A percentile compares a stretch with the other conserved stretches of the same genome.
These are phyloP conservation scores for Irineochytrium annulatum DNA, from an alignment of 192 early-diverging fungal genomes.

Conservation along the genomic window DNA sequence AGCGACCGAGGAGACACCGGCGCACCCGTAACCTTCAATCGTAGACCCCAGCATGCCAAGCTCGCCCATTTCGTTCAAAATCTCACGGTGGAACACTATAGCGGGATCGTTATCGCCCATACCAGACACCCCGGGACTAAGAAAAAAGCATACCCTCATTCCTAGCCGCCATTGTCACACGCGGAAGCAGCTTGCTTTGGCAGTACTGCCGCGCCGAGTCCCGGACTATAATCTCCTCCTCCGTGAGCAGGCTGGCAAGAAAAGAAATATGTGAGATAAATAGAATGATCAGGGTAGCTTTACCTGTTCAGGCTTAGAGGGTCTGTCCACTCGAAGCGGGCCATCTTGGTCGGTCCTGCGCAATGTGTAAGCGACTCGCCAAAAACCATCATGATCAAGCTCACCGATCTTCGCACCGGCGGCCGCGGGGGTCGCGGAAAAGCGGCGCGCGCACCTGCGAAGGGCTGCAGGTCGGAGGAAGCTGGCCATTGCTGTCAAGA, in stretches of 20 bases:
- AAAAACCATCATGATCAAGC: too few relatives aligned
- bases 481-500: too few relatives aligned
- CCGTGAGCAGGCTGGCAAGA: slow-evolving; percentile 65
- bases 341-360: slow-evolving; percentile 37
- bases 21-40: slow-evolving; percentile 93
- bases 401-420: too few relatives aligned
- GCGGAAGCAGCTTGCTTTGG: slow-evolving; percentile 80
- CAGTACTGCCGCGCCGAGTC: slow-evolving; percentile 83
- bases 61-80: slow-evolving; percentile 91
- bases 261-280: too few relatives aligned
- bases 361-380: too few relatives aligned
- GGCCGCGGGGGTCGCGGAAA: too few relatives aligned
- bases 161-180: slow-evolving; percentile 81
- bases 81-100: slow-evolving; percentile 86
- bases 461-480: too few relatives aligned
- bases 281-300: too few relatives aligned
- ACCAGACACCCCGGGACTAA: neutral
- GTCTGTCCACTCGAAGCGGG: slow-evolving; percentile 58
- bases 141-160: slow-evolving; percentile 63
- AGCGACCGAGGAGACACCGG: slow-evolving; percentile 94
- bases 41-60: slow-evolving; percentile 90
- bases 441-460: too few relatives aligned
- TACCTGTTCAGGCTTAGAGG: slow-evolving; percentile 82
- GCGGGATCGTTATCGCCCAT: neutral
- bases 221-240: slow-evolving; percentile 82